Base-by-base conservation (phyloP, 139 green algal species). In the Nannochloris sp. region DNA sequence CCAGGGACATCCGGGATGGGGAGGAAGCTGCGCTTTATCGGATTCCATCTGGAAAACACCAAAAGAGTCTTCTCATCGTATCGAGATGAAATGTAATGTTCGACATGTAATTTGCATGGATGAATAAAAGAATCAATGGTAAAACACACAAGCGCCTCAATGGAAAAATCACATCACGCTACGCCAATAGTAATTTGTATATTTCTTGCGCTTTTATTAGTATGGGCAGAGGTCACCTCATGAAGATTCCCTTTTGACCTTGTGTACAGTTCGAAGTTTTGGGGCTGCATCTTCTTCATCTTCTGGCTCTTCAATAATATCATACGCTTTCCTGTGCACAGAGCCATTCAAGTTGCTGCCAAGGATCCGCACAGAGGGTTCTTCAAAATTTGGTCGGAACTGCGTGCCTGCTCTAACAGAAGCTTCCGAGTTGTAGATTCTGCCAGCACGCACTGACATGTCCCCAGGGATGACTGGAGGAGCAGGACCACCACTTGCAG, bases 341-440 rank as follows among this genome's bases (percentile, higher is more conserved):
- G 57, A 64, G n/a, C 57, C 57, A 15, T 64, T 25, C 23, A 64
- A 19, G 57, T 58, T 57, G 23, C 57, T 64, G 23, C 57, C 57
- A 18, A 21, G n/a, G 15, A 64, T 27, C 14, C 57, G n/a, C 12
- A 64, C 57, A n/a, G 57, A 64, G 25, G 57, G 57, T 34, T 64
- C 57, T 18, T 64, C n/a, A 0, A 31, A 29, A 24, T 19, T 56
- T 50, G 19, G 43, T 31, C 7, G 16, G 6, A 25, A 48, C 2
- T 25, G 27, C 14, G 15, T 49, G 4, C 62, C 62, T 9, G 62
- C 62, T n/a, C 62, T 49, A 2, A 68, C 62, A 16, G 62, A 68
- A 34, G 46, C 62, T 5, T 59, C 60, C 14, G 48, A 31, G 12
- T 60, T 62, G 36, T 62, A 68, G 7, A 46, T 14, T 21, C 50